Conservation (phyloP, 768 basidiomycete genomes). For the Postia placenta region DNA sequence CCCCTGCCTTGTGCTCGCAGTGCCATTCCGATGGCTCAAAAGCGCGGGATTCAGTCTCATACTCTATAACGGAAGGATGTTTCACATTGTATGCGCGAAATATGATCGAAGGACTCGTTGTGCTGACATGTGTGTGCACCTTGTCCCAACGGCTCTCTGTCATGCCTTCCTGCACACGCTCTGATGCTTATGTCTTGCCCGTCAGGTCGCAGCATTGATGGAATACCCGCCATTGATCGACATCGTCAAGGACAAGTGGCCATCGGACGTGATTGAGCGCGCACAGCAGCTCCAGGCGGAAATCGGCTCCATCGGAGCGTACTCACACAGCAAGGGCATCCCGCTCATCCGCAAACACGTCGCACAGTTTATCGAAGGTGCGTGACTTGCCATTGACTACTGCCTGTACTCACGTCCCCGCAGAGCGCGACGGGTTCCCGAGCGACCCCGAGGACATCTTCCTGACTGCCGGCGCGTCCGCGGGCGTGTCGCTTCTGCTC, state of each 20-base stretch:
- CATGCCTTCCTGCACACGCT: no score
- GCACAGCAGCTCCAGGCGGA: conserved; percentile 76
- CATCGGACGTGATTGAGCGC: conserved; percentile 76
- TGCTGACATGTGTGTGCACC: not conserved
- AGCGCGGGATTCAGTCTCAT: no score
- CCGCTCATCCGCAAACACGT: conserved; percentile 83
- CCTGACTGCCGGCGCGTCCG: conserved; percentile 91
- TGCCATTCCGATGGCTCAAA: no score
- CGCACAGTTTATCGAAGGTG: conserved; percentile 85
- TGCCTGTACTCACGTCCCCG: not conserved
- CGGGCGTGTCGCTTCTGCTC: conserved; percentile 85
- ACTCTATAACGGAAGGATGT: no score
- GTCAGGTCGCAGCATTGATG: conserved; percentile 80
- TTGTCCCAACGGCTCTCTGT: not conserved
- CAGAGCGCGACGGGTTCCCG: conserved; percentile 88
- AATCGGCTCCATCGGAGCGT: conserved; percentile 92
- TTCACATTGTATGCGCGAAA: not conserved
- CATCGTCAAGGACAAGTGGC: conserved; percentile 74
- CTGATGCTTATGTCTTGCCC: not conserved
- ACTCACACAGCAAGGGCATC: conserved; percentile 93
- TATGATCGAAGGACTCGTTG: not conserved
- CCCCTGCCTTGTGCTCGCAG: no score
- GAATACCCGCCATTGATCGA: conserved; percentile 86
- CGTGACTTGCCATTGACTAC: no score
- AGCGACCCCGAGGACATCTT: conserved; percentile 83